phyloP scores from a whole-genome alignment of 805 yeast species.

The Hanseniaspora guilliermondii region DNA sequence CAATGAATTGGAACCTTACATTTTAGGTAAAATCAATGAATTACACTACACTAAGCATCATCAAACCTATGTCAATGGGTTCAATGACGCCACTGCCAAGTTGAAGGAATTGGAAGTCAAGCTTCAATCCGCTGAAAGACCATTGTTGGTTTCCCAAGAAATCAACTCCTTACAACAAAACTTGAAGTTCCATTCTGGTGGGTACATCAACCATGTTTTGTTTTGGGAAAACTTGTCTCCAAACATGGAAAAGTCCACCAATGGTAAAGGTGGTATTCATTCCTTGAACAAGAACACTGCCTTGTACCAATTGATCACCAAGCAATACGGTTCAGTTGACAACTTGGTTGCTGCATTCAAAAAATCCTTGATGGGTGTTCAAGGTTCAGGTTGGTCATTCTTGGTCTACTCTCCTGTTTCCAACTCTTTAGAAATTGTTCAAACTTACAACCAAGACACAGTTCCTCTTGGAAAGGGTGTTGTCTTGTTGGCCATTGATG shows the following conservation, averaged over 20 bases:
- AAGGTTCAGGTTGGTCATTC: constrained; percentile 95
- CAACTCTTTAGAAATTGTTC: constrained; percentile 65
- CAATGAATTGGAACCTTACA: constrained; percentile 74
- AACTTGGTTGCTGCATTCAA: constrained; percentile 52
- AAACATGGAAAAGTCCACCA: constrained; percentile 34
- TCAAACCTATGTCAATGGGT: constrained; percentile 80
- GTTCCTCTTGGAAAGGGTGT: constrained; percentile 48
- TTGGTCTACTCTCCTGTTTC: constrained; percentile 67
- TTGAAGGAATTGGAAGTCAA: constrained; percentile 48
- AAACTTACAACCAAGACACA: constrained; percentile 79
- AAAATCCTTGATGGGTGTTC: constrained; percentile 67
- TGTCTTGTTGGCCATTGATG: constrained; percentile 81
- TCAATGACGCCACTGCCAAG: constrained; percentile 66
- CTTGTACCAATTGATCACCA: constrained; percentile 44
- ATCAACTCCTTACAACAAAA: constrained; percentile 46
- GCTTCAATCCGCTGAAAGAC: constrained; percentile 39
- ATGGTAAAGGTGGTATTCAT: constrained; percentile 13
- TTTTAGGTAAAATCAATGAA: constrained; percentile 78
- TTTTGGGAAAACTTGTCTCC: constrained; percentile 88
- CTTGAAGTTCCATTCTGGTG: constrained; percentile 89
- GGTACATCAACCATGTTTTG: constrained; percentile 70
- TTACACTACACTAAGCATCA: constrained; percentile 83
- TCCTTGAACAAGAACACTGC: constrained; percentile 34
- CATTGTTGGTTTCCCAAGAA: constrained; percentile 35
- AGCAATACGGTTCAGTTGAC: constrained; percentile 64